These are phyloP conservation scores for Amanita subjunquillea DNA, from an alignment of 768 basidiomycete species.

Conservation along the genomic window DNA sequence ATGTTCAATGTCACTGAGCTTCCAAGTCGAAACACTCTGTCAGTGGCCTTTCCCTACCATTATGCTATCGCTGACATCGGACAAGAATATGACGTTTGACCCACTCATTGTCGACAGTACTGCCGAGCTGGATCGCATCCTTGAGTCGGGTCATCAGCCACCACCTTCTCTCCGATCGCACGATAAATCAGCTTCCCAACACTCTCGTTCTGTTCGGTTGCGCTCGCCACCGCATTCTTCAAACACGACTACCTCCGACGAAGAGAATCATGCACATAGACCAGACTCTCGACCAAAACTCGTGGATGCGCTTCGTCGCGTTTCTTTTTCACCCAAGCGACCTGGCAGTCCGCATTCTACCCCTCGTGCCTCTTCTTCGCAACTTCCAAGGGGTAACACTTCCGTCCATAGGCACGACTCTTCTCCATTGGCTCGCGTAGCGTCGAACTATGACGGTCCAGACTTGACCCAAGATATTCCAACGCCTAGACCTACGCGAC, in stretches of 20 bases:
- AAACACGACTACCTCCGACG: constrained; percentile 36
- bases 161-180: constrained; percentile 11
- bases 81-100: constrained; percentile 31
- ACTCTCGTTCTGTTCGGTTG: constrained; percentile 28
- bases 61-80: constrained; percentile 12
- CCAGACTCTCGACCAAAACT: constrained; percentile 50
- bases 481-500: constrained; percentile 14
- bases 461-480: constrained; percentile 5
- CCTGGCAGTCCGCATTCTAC: constrained; percentile 36
- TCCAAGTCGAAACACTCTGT: constrained; percentile 42
- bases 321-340: constrained; percentile 69
- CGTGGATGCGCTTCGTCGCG: constrained; percentile 58
- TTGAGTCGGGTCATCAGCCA: constrained; percentile 42
- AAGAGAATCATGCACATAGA: constrained; percentile 29
- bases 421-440: constrained; percentile 6
- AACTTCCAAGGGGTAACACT: neutral
- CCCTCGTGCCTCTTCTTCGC: constrained; percentile 7
- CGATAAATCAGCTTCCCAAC: constrained; percentile 9
- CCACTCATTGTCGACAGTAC: constrained; percentile 54
- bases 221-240: constrained; percentile 30
- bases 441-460: neutral
- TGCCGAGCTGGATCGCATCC: constrained; percentile 48
- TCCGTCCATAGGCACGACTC: neutral
- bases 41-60: constrained; percentile 12
- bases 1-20: constrained; percentile 38